Conservation (phyloP, 306 rosid species). For the Cucumis sativus region DNA sequence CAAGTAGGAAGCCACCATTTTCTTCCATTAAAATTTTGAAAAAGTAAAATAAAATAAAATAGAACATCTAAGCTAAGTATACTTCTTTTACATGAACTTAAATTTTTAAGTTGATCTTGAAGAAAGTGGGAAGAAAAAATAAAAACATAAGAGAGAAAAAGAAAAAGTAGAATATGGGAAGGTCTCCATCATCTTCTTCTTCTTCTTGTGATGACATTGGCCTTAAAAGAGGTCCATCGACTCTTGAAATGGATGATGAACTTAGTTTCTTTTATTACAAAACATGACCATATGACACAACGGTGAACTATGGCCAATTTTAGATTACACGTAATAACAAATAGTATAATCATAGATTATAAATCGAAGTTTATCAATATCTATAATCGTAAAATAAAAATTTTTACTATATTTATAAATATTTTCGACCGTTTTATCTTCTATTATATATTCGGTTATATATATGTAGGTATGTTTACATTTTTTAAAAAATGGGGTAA, state of each 20-base stretch:
- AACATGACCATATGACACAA: constrained; percentile 75
- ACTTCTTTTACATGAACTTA: neutral
- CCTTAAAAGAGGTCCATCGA: constrained; percentile 86
- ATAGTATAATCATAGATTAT: too few species aligned
- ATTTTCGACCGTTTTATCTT: too few species aligned
- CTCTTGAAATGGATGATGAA: constrained; percentile 71
- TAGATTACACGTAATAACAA: too few species aligned
- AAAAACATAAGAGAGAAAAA: too few species aligned
- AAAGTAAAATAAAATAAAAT: neutral
- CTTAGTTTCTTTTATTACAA: constrained; percentile 50
- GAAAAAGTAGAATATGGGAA: neutral
- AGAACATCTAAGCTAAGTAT: neutral
- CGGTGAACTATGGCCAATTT: constrained; percentile 35
- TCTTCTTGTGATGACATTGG: constrained; percentile 50
- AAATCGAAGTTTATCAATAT: too few species aligned
- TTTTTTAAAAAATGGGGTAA: too few species aligned
- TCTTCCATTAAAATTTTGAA: neutral
- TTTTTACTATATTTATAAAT: too few species aligned
- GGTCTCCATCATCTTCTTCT: neutral
- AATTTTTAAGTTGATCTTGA: neutral
- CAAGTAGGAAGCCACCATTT: neutral
- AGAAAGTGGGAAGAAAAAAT: neutral
- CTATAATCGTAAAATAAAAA: too few species aligned
- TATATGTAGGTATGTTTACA: too few species aligned
- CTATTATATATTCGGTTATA: too few species aligned